Evolutionary conservation across 2,329 filamentous ascomycete genomes (phyloP), one percentile per base, ranked within the genome.

Genomic region (Fonsecaea nubica): DNA sequence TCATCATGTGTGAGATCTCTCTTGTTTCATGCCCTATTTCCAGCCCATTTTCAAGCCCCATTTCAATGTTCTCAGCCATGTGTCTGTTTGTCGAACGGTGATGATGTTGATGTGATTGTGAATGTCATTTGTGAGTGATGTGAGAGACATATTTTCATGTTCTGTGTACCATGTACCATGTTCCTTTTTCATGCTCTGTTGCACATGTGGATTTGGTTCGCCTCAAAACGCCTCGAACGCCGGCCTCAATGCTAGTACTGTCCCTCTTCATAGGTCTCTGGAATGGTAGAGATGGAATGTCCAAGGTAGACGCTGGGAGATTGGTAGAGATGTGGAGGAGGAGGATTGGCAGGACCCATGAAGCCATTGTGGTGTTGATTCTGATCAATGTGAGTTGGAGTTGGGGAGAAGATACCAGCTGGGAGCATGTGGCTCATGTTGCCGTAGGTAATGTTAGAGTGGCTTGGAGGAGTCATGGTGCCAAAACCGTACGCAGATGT

Each of bases 201-300:
- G 21, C 45, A 50, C 45, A 50, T 50, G 10, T 50, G 45, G 45
- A 50, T 30, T 50, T 6, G 5, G 18, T 50, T 50, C 21, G 45
- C 45, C 45, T 25, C 21, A 30, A 50, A 50, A 50, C 45, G 45
- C 45, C 45, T 12, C 21, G 12, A 67, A 67, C 61, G 58, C 62
- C 57, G 5, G 30, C 21, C 15, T 25, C 13, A 18, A 9, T 13
- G 15, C 58, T 61, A 54, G 33, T 53, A 64, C 32, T 64, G 56
- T 18, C 38, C 58, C 13, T 65, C 62, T n/a, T 65, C 63, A 18
- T 50, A 45, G 33, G 54, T 42, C 55, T 68, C 66, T n/a, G 57
- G 58, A 25, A 68, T 68, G 5, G 63, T 45, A 15, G 53, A 18
- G 58, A 68, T 62, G 18, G 54, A 32, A 21, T 62, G 63, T 12